Conservation (phyloP, 164 flowering plant genomes). For the Echeveria elegans region DNA sequence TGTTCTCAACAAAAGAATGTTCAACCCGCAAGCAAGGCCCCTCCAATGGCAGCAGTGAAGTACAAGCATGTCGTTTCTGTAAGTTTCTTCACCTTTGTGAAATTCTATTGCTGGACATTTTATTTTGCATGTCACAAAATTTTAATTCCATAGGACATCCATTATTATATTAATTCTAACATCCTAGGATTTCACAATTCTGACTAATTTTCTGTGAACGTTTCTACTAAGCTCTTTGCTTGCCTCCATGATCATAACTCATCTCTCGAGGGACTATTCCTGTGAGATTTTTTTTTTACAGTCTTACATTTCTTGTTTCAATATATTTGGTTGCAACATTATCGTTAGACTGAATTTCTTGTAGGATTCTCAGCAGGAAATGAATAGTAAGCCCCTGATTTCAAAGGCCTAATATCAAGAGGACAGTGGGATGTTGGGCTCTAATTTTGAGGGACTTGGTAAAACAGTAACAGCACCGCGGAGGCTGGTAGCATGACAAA, state of each 20-base stretch:
- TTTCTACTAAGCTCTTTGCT: not conserved
- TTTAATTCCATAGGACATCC: not conserved
- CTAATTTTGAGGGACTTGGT: conserved; percentile 15
- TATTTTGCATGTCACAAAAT: not conserved
- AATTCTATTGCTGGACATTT: not conserved
- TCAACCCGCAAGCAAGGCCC: conserved; percentile 9
- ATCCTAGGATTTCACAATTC: not conserved
- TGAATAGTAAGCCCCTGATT: not conserved
- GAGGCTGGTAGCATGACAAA: conserved; percentile 29
- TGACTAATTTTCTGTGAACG: not conserved
- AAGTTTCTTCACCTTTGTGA: not conserved
- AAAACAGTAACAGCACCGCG: conserved; percentile 14
- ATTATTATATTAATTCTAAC: not conserved
- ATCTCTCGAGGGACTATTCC: not conserved
- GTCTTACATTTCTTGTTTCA: not conserved
- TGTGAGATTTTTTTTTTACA: not conserved
- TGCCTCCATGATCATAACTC: not conserved
- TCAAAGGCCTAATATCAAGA: not conserved
- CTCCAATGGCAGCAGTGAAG: conserved; percentile 9
- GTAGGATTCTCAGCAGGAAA: not conserved
- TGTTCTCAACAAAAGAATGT: conserved; percentile 13
- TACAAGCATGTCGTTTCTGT: not conserved
- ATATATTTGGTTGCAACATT: not conserved
- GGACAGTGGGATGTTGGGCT: conserved; percentile 11
- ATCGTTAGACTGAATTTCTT: not conserved